Percentiles rank a stretch among this genome's conserved stretches.
Conservation (phyloP, 352 stramenopile species). For the Aphanomyces stellatus region DNA sequence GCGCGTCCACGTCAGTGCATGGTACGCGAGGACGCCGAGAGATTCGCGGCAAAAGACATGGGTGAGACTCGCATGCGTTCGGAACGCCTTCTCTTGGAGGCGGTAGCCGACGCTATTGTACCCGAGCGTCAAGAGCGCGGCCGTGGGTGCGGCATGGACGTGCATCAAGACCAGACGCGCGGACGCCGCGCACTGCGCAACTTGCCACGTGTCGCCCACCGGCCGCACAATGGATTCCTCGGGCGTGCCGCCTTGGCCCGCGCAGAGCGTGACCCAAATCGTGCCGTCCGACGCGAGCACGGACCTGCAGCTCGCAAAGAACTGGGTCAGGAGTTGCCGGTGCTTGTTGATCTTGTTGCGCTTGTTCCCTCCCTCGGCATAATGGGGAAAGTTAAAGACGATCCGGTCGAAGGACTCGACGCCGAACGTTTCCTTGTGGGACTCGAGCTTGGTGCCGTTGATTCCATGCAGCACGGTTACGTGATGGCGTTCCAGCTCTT, state of each 20-base stretch:
- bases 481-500: slow-evolving; percentile 39
- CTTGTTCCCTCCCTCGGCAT: slow-evolving; percentile 57
- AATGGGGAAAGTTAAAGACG: slow-evolving; percentile 86
- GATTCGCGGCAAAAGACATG: slow-evolving; percentile 60
- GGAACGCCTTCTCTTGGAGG: slow-evolving; percentile 62
- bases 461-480: slow-evolving; percentile 55
- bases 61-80: slow-evolving; percentile 49
- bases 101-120: slow-evolving; percentile 79
- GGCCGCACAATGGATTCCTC: slow-evolving; percentile 48
- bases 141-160: slow-evolving; percentile 56
- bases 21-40: slow-evolving; percentile 30
- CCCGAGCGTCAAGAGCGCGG: slow-evolving; percentile 43
- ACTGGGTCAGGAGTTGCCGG: slow-evolving; percentile 61
- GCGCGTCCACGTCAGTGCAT: slow-evolving; percentile 52
- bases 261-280: slow-evolving; percentile 75
- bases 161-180: slow-evolving; percentile 45
- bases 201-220: slow-evolving; percentile 71
- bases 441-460: slow-evolving; percentile 58
- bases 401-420: slow-evolving; percentile 46
- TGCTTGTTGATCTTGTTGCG: slow-evolving; percentile 81
- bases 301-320: slow-evolving; percentile 54
- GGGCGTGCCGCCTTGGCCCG: slow-evolving; percentile 69
- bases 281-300: slow-evolving; percentile 48
- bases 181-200: slow-evolving; percentile 53
- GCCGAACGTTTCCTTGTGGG: slow-evolving; percentile 23